Base-by-base conservation (phyloP, 164 flowering plant genomes). In the Tetracentron sinense region DNA sequence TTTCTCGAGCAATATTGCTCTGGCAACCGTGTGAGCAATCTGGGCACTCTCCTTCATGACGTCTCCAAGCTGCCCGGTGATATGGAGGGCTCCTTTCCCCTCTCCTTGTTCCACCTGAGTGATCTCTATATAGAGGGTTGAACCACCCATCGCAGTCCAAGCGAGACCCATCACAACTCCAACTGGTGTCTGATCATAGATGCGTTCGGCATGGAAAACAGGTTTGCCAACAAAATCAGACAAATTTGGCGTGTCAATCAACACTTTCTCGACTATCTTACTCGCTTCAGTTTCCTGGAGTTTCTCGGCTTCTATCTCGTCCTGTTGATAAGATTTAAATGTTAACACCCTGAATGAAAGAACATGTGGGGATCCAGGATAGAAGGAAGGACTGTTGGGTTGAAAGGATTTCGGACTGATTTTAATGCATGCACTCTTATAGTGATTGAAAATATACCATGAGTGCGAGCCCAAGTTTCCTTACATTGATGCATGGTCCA, bases 101-200 rank as follows among this genome's bases (percentile, higher is more conserved):
- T 88, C 96, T 60, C 85, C 94, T 81, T 86, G 85, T 77, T 90
- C 97, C 61, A 92, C 79, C 6, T 35, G 74, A 23, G 83, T 81
- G 44, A 98, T 90, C 73, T 95, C 99, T 58, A 95, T 82, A 57
- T 90, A 92, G 21, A 92, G 74, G 6, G 97, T 90, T 20, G 97
- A 90, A 49, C 99, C 99, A 60, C 99, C 99, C 97, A 92, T 90
- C 15, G 99, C 86, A 17, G 97, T 95, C 97, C 97, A 95, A 20
- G 97, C 99, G 49, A 95, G 98, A 70, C 99, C 99, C 97, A 89
- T 95, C 42, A 90, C 99, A 25, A 92, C 96, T 65, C 97, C 97
- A 44, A 81, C 74, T 15, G 97, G 99, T 29, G 97, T 87, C 59
- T 79, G 81, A 31, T 92, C 86, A 49, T 88, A 89, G 54, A 95